Conservation (phyloP, 139 green algal genomes). For the Asterochloris erici region DNA sequence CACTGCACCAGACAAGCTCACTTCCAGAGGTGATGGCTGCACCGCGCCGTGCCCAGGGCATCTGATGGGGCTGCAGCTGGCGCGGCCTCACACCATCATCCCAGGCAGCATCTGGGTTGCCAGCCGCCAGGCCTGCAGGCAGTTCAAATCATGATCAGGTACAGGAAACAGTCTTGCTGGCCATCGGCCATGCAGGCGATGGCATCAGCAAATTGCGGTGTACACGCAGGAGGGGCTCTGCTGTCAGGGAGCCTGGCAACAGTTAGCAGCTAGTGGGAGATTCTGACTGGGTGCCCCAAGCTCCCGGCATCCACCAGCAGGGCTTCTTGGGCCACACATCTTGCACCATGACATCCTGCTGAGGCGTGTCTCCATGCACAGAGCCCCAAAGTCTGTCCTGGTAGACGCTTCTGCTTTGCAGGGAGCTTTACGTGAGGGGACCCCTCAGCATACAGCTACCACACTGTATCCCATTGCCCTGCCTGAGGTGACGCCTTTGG, state of each 20-base stretch:
- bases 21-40: neutral
- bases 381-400: no score
- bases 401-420: no score
- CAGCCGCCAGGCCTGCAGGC: neutral
- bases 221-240: neutral
- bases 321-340: neutral
- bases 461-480: no score
- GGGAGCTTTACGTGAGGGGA: no score
- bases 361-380: no score
- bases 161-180: no score
- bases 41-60: slow-evolving; percentile 6
- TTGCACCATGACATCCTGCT: no score
- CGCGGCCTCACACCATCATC: slow-evolving; percentile 4
- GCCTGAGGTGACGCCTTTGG: no score
- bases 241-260: neutral
- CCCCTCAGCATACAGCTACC: no score
- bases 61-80: slow-evolving; percentile 10
- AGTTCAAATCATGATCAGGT: neutral
- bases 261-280: neutral
- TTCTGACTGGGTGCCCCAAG: neutral
- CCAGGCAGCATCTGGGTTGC: neutral
- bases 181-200: no score
- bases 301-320: neutral
- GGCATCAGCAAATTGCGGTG: neutral
- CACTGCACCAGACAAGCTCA: no score